Evolutionary conservation across 2,329 filamentous ascomycete species (phyloP).

Genomic region (Hymenotorrendiella dingleyae): DNA sequence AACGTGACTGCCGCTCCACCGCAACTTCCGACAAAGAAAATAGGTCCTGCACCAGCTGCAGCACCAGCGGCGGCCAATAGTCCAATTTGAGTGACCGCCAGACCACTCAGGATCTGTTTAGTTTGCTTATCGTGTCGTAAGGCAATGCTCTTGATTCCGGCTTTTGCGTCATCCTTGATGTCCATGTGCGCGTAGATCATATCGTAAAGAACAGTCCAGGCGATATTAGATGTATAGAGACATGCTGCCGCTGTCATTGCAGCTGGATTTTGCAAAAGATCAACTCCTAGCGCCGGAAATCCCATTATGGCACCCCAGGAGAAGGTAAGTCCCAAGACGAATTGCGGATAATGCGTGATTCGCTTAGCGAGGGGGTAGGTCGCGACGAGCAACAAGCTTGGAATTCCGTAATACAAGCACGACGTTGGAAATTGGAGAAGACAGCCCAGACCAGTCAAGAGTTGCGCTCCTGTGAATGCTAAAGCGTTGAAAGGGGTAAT

Average conservation of each 20-base stretch:
- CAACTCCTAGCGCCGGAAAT: slow-evolving; percentile 75
- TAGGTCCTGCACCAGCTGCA: slow-evolving; percentile 61
- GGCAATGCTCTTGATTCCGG: slow-evolving; percentile 83
- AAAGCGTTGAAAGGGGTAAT: slow-evolving; percentile 67
- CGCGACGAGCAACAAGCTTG: slow-evolving; percentile 67
- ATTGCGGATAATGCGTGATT: slow-evolving; percentile 81
- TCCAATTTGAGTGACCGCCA: slow-evolving; percentile 63
- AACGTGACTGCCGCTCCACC: slow-evolving; percentile 57
- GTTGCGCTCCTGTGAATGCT: slow-evolving; percentile 67
- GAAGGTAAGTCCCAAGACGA: slow-evolving; percentile 77
- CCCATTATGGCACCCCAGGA: slow-evolving; percentile 88
- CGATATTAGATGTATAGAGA: slow-evolving; percentile 71
- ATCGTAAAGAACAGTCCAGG: slow-evolving; percentile 85
- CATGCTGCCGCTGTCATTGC: slow-evolving; percentile 61
- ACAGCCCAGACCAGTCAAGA: slow-evolving; percentile 66
- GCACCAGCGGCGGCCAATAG: slow-evolving; percentile 65
- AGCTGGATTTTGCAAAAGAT: slow-evolving; percentile 57
- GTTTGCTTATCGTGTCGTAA: slow-evolving; percentile 72
- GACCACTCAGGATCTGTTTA: slow-evolving; percentile 65
- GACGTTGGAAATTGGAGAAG: slow-evolving; percentile 68
- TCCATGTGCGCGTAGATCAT: slow-evolving; percentile 96
- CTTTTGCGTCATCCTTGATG: slow-evolving; percentile 77
- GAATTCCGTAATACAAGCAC: slow-evolving; percentile 73
- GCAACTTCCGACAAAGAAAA: slow-evolving; percentile 62
- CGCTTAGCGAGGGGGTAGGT: slow-evolving; percentile 80